Evolutionary conservation across 768 basidiomycete genomes (phyloP).

Genomic region (Astraeus odoratus): DNA sequence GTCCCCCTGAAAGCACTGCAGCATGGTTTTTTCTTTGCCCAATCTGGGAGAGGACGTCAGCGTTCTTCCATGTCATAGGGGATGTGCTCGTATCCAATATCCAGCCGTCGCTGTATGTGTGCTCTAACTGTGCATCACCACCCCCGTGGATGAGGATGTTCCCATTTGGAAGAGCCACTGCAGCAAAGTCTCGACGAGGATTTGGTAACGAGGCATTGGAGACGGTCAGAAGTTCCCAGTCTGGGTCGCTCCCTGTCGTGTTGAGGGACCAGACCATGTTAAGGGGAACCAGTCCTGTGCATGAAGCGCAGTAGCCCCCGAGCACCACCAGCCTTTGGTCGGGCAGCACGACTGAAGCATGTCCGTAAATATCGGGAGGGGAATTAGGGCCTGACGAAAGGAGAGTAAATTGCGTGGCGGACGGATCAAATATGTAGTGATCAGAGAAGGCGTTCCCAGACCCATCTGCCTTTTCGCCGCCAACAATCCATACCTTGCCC

Average conservation of each 20-base stretch:
- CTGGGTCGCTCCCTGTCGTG: conserved; percentile 36
- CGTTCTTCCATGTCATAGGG: conserved; percentile 54
- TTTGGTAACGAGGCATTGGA: conserved; percentile 40
- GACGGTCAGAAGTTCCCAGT: conserved; percentile 45
- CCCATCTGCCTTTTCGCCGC: conserved; percentile 78
- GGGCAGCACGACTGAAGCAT: conserved; percentile 58
- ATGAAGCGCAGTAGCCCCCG: conserved; percentile 59
- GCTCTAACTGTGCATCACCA: conserved; percentile 48
- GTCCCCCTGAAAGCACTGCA: conserved; percentile 51
- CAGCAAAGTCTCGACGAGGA: conserved; percentile 60
- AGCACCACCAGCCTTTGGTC: conserved; percentile 68
- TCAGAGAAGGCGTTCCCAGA: conserved; percentile 58
- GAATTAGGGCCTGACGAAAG: conserved; percentile 45
- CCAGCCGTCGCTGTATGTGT: conserved; percentile 62
- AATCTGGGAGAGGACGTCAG: conserved; percentile 46
- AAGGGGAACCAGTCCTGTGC: conserved; percentile 45
- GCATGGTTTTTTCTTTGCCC: conserved; percentile 70
- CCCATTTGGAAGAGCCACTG: conserved; percentile 41
- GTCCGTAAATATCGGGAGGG: conserved; percentile 68
- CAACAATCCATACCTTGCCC: conserved; percentile 62
- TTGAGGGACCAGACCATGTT: conserved; percentile 58
- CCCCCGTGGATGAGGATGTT: conserved; percentile 77
- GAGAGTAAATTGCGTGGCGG: conserved; percentile 41
- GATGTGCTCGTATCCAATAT: conserved; percentile 50
- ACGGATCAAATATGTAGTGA: conserved; percentile 56